Evolutionary conservation across 176 grass and related monocot genomes (phyloP), one percentile per base, ranked within the genome.

Genomic region (Musa itinerans): DNA sequence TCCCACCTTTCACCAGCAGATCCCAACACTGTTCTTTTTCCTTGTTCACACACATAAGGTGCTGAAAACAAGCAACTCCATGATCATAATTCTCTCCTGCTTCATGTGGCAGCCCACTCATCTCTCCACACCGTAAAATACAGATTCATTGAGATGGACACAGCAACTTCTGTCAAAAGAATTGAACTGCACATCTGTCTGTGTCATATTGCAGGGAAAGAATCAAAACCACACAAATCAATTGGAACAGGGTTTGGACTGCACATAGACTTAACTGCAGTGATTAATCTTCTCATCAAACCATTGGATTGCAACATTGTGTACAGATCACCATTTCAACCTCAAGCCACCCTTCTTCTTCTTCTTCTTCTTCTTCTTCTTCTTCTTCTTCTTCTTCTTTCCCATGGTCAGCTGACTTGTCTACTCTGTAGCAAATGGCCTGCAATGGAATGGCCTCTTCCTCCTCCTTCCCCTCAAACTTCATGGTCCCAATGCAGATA

Each of bases 381-480:
- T 16, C 2, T 29, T n/a, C 19, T 58, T n/a, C 34, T 50, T 29
- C 2, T 63, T n/a, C 53, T n/a, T n/a, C n/a, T n/a, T n/a, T n/a
- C 53, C 85, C 19, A 21, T 68, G 69, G 63, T 72, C 8, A 54
- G 22, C 52, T 73, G 52, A 25, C 11, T 74, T 22, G 8, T 15
- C 24, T 70, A 0, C 48, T 25, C 82, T 81, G 86, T 87, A 79
- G 84, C 73, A 78, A 80, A 92, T 99, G 82, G 96, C 84, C 81
- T 87, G 91, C 86, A 89, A 92, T 89, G 91, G 89, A 65, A 89
- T 92, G 86, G 77, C 82, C 73, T 89, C 89, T 70, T 89, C 90
- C 51, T 76, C 90, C 65, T 98, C 84, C 89, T 95, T 99, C 73
- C 91, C 88, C 72, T 87, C 91, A 20, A 92, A 89, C 83, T 99